Conservation (phyloP, 1,284 basidiomycete genomes). For the Cronartium quercuum region DNA sequence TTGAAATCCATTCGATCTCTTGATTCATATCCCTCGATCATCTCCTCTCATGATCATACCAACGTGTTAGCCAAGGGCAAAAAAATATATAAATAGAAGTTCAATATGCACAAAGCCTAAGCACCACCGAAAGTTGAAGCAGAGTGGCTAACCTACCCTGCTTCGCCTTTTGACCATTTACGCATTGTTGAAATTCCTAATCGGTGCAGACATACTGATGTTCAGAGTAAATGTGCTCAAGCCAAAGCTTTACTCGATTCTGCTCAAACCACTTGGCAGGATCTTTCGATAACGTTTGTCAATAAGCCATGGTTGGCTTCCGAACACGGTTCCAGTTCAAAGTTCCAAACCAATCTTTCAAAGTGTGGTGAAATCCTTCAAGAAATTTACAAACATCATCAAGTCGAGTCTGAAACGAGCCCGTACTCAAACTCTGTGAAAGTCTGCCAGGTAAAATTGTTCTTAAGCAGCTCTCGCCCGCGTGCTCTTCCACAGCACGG, state of each 20-base stretch:
- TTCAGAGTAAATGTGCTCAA: conserved; percentile 3
- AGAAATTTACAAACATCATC: conserved; percentile 12
- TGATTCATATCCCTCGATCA: neutral
- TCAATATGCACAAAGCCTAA: too few species aligned
- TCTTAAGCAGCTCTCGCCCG: too few species aligned
- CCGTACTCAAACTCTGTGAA: neutral
- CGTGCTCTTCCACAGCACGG: neutral
- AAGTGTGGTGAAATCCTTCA: conserved; percentile 9
- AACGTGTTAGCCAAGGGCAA: neutral
- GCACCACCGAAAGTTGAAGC: neutral
- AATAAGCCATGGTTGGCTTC: conserved; percentile 35
- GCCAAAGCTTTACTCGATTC: conserved; percentile 13
- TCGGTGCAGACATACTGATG: neutral
- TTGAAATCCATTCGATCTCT: neutral
- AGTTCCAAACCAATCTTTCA: conserved; percentile 4
- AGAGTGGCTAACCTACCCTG: neutral
- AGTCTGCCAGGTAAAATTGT: neutral
- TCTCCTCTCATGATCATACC: neutral
- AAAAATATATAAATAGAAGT: neutral
- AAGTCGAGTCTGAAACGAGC: neutral
- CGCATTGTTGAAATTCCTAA: neutral
- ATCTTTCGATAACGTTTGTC: conserved; percentile 15
- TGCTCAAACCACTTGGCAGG: conserved; percentile 17
- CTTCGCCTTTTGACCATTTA: neutral
- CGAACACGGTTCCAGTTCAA: neutral